These are phyloP conservation scores for Stevia rebaudiana DNA, from an alignment of 140 eudicot genomes.

Conservation along the genomic window DNA sequence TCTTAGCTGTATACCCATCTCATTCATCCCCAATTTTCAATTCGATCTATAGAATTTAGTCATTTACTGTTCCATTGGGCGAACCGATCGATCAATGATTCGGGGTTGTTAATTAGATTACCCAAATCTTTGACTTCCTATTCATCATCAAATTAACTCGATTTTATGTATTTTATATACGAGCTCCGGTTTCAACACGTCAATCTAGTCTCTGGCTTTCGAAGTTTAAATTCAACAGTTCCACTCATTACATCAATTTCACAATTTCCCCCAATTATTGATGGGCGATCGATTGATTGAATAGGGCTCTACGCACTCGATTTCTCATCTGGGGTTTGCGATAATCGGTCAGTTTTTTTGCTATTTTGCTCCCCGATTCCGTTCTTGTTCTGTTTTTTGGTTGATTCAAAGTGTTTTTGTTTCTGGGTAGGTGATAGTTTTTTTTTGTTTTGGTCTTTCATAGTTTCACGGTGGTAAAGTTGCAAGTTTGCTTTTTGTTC, in stretches of 20 bases:
- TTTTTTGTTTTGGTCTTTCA: constrained; percentile 17
- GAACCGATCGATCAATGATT: constrained; percentile 1
- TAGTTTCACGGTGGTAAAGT: background rate
- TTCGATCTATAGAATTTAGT: constrained; percentile 10
- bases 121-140: constrained; percentile 31
- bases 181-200: constrained; percentile 33
- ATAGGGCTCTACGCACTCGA: background rate
- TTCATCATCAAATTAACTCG: constrained; percentile 8
- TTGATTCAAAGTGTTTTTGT: background rate
- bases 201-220: constrained; percentile 19
- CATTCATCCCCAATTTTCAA: constrained; percentile 8
- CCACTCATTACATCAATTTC: constrained; percentile 1
- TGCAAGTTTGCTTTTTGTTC: constrained; percentile 5
- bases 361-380: background rate
- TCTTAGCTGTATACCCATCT: constrained; percentile 13
- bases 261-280: constrained; percentile 18
- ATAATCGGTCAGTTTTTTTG: constrained; percentile 15
- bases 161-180: constrained; percentile 18
- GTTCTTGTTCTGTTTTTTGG: background rate
- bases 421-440: constrained; percentile 17
- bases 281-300: constrained; percentile 22
- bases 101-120: background rate
- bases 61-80: constrained; percentile 20
- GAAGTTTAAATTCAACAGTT: constrained; percentile 14
- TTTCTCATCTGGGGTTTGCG: constrained; percentile 24